Evolutionary conservation across 1,284 basidiomycete genomes (phyloP), one percentile per base, ranked within the genome.

Genomic region (Tremellales sp.): DNA sequence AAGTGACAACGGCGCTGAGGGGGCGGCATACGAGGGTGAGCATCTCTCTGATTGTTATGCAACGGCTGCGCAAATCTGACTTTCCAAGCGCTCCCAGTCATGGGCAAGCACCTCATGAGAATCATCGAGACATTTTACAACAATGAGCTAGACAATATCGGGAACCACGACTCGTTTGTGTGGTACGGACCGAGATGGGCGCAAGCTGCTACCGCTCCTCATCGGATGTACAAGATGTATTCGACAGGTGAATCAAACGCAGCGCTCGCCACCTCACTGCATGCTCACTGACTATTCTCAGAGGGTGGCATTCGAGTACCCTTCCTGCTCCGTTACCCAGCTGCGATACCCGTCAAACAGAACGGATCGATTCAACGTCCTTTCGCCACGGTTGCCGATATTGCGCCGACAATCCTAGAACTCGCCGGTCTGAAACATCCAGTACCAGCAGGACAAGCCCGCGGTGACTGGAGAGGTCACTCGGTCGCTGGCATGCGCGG

Each of bases 1-100:
- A 22, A 52, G 51, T 31, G 70, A 73, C 46, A 73, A 73, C 48
- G 70, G 69, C 5, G 69, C 68, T 2, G 69, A 73, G 49, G 70
- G 70, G 5, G 46, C 45, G 51, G 61, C 51, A 11, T 22, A 23
- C 40, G 21, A 26, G 25, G 21, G 40, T 21, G 7, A 6, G n/a
- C n/a, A n/a, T n/a, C n/a, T n/a, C n/a, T n/a, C n/a, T n/a, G n/a
- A n/a, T n/a, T n/a, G n/a, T n/a, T n/a, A n/a, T n/a, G n/a, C n/a
- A n/a, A n/a, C n/a, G n/a, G n/a, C n/a, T 27, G 29, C 26, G 43
- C 10, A 23, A 11, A 19, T 45, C 23, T 12, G 13, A 5, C 24
- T 12, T 42, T 43, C 12, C 51, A 55, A 35, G 55, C 58, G 4
- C 57, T 62, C 33, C 41, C 48, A n/a, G 43, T 44, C n/a, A 36